phyloP scores from a whole-genome alignment of 805 yeast species.

The Candida chilensis region DNA sequence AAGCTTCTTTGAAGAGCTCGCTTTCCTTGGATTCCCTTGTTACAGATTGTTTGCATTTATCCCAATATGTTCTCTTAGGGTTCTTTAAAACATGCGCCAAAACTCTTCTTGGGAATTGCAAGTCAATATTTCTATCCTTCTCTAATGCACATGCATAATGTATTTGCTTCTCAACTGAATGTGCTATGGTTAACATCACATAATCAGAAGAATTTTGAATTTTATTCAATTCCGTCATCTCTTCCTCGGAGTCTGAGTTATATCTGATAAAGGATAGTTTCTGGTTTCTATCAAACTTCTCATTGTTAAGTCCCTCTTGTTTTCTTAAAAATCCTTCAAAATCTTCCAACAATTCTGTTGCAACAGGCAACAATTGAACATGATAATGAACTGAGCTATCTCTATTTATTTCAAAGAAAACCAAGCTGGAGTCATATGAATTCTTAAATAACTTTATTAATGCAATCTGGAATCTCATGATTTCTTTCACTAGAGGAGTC shows the following conservation, averaged over 20 bases:
- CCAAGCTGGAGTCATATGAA: slow-evolving; percentile 34
- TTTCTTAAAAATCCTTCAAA: slow-evolving; percentile 39
- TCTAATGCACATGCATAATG: slow-evolving; percentile 17
- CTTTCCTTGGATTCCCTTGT: slow-evolving; percentile 59
- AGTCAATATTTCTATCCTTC: slow-evolving; percentile 40
- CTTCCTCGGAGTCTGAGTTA: slow-evolving; percentile 8
- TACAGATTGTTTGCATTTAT: slow-evolving; percentile 57
- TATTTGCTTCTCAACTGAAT: slow-evolving; percentile 6
- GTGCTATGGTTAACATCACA: slow-evolving; percentile 17
- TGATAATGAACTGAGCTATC: slow-evolving; percentile 64
- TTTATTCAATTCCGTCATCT: slow-evolving; percentile 9
- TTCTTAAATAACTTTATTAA: slow-evolving; percentile 38
- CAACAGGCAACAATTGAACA: slow-evolving; percentile 68
- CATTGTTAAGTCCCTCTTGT: slow-evolving; percentile 33
- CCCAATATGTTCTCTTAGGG: slow-evolving; percentile 68
- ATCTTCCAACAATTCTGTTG: slow-evolving; percentile 26
- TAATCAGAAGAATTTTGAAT: slow-evolving; percentile 23
- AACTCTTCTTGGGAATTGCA: slow-evolving; percentile 80
- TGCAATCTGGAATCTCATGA: slow-evolving; percentile 33
- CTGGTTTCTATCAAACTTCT: slow-evolving; percentile 31
- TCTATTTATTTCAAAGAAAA: slow-evolving; percentile 65
- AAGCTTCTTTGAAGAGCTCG: slow-evolving; percentile 48
- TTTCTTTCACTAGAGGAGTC: slow-evolving; percentile 31
- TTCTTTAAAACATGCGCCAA: slow-evolving; percentile 53
- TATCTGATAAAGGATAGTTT: slow-evolving; percentile 30